Conservation (phyloP, 345 rosid genomes). For the Eucalyptus leucophloia region DNA sequence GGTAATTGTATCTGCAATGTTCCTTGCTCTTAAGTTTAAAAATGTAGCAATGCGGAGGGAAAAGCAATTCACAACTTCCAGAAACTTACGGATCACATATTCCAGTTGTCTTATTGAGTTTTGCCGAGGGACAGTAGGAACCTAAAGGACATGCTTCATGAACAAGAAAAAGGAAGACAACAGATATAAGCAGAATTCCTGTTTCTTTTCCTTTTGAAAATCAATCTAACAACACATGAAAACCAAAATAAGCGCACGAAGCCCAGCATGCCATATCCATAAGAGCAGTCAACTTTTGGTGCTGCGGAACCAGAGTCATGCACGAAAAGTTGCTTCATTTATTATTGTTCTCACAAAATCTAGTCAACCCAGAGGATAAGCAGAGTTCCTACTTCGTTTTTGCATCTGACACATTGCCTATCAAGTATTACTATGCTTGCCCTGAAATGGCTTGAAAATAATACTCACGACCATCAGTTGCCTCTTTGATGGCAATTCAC, state of each 20-base stretch:
- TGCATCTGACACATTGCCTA: neutral
- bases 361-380: neutral
- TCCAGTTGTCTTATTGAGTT: slow-evolving; percentile 62
- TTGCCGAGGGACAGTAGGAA: slow-evolving; percentile 72
- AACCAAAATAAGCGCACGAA: neutral
- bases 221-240: neutral
- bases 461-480: neutral
- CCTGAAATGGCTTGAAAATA: neutral
- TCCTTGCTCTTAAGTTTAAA: neutral
- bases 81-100: slow-evolving; percentile 75
- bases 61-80: neutral
- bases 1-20: slow-evolving; percentile 61
- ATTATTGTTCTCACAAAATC: neutral
- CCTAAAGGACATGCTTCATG: slow-evolving; percentile 80
- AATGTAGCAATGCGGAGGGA: neutral
- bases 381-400: neutral
- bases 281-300: neutral
- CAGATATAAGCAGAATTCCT: neutral
- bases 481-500: neutral
- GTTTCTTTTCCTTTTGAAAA: neutral
- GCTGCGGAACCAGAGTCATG: neutral
- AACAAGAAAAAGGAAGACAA: neutral
- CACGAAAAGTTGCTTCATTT: neutral
- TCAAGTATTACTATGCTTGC: neutral
- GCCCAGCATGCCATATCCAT: neutral